Evolutionary conservation across 345 rosid genomes (phyloP).

Genomic region (Salix udensis): DNA sequence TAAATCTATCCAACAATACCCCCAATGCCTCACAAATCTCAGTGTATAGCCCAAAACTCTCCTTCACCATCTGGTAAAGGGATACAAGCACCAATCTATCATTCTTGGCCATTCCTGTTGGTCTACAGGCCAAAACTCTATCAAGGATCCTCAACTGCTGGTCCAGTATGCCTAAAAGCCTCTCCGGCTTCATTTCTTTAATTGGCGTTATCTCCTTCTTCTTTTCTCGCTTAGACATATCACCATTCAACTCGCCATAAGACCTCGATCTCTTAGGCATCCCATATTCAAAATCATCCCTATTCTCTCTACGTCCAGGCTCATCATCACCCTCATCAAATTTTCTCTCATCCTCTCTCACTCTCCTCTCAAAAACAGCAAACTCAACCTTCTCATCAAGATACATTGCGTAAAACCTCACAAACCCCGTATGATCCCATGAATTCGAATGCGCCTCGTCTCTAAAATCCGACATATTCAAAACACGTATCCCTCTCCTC

Average conservation of each 20-base stretch:
- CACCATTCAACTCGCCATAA: conserved; percentile 7
- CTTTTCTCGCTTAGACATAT: conserved; percentile 2
- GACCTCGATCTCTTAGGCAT: conserved; percentile 8
- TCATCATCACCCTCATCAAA: conserved; percentile 15
- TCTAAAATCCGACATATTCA: conserved; percentile 76
- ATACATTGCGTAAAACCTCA: conserved; percentile 63
- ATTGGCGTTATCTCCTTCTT: conserved; percentile 2
- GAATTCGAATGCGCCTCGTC: conserved; percentile 79
- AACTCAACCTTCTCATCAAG: conserved; percentile 78
- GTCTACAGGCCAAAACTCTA: conserved; percentile 24
- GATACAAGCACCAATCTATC: conserved; percentile 16
- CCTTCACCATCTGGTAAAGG: conserved; percentile 17
- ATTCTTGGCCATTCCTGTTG: conserved; percentile 19
- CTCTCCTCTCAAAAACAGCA: conserved; percentile 44
- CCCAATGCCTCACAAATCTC: conserved; percentile 19
- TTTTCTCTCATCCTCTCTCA: not conserved
- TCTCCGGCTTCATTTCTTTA: conserved; percentile 18
- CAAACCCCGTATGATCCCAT: conserved; percentile 83
- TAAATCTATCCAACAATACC: conserved; percentile 22
- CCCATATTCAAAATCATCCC: conserved; percentile 15
- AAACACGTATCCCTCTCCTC: conserved; percentile 69
- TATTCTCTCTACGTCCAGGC: not conserved
- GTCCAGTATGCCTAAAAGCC: conserved; percentile 12
- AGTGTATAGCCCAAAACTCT: conserved; percentile 19
- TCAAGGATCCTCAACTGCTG: conserved; percentile 18